A percentile compares a stretch with the other conserved stretches of the same genome.
Evolutionary conservation across 306 rosid genomes (phyloP).

Genomic region (Dalbergia cultrata): DNA sequence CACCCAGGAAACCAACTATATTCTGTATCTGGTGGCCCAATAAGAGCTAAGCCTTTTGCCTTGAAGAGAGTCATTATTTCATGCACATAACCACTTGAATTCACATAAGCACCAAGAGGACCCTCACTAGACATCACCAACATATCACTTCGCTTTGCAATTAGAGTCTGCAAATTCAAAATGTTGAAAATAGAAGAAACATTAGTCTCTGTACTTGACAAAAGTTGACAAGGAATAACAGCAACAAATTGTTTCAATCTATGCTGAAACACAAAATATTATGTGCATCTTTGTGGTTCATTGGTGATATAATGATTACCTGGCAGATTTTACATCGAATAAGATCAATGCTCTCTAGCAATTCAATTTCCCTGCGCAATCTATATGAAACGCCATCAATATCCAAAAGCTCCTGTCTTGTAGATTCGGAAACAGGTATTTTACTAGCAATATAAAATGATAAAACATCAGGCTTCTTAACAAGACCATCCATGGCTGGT

Average conservation of each 20-base stretch:
- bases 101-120: slow-evolving; percentile 96
- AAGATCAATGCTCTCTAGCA: slow-evolving; percentile 82
- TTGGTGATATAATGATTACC: slow-evolving; percentile 55
- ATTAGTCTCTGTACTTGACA: slow-evolving; percentile 32
- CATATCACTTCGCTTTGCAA: slow-evolving; percentile 93
- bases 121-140: slow-evolving; percentile 96
- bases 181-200: slow-evolving; percentile 12
- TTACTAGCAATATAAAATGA: slow-evolving; percentile 93
- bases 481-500: slow-evolving; percentile 80
- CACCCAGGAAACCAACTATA: slow-evolving; percentile 99
- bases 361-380: slow-evolving; percentile 90
- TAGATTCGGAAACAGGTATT: slow-evolving; percentile 93
- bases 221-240: slow-evolving; percentile 28
- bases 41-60: slow-evolving; percentile 78
- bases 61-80: slow-evolving; percentile 88
- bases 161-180: slow-evolving; percentile 68
- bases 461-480: slow-evolving; percentile 83
- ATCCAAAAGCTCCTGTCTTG: slow-evolving; percentile 95
- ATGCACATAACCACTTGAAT: slow-evolving; percentile 73
- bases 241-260: not conserved
- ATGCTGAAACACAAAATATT: slow-evolving; percentile 15
- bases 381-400: slow-evolving; percentile 89
- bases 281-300: not conserved
- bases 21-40: slow-evolving; percentile 67
- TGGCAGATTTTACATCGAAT: slow-evolving; percentile 79